Percentiles rank a stretch among this genome's conserved stretches.
phyloP scores from a whole-genome alignment of 345 rosid species.

The Geranium rotundifolium region DNA sequence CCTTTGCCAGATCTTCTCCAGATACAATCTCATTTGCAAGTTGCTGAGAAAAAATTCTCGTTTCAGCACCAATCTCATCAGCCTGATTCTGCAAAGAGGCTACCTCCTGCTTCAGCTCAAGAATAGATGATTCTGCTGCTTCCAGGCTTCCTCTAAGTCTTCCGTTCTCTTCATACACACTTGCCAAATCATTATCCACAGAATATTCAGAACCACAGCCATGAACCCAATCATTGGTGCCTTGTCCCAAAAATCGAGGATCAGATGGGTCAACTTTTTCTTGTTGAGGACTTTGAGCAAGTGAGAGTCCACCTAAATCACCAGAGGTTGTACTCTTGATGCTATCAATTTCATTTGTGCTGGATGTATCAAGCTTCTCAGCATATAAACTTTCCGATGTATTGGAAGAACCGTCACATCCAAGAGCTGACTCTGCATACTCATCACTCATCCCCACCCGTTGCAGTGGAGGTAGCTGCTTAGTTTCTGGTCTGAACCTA shows the following conservation, averaged over 20 bases:
- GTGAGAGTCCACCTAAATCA: slow-evolving; percentile 52
- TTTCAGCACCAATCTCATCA: slow-evolving; percentile 56
- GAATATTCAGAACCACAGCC: slow-evolving; percentile 70
- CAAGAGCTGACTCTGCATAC: slow-evolving; percentile 47
- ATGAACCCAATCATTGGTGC: slow-evolving; percentile 46
- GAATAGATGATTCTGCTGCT: slow-evolving; percentile 64
- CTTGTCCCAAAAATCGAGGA: slow-evolving; percentile 27
- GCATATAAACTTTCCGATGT: slow-evolving; percentile 71
- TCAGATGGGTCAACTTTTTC: slow-evolving; percentile 48
- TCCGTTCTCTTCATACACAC: slow-evolving; percentile 57
- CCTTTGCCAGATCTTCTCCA: slow-evolving; percentile 58
- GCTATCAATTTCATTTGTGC: slow-evolving; percentile 67
- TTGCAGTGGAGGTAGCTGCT: slow-evolving; percentile 34
- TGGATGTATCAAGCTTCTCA: slow-evolving; percentile 73
- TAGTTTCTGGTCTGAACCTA: slow-evolving; percentile 48
- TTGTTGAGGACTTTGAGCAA: slow-evolving; percentile 40
- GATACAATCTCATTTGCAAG: slow-evolving; percentile 77
- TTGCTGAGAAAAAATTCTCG: slow-evolving; percentile 52
- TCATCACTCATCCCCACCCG: slow-evolving; percentile 39
- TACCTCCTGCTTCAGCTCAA: slow-evolving; percentile 64
- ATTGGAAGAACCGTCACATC: slow-evolving; percentile 83
- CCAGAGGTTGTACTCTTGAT: slow-evolving; percentile 60
- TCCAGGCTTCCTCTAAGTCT: slow-evolving; percentile 75
- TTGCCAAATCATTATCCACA: slow-evolving; percentile 50
- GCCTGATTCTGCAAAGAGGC: slow-evolving; percentile 59